Evolutionary conservation across 768 basidiomycete genomes (phyloP).

Genomic region (Boletus reticulatus): DNA sequence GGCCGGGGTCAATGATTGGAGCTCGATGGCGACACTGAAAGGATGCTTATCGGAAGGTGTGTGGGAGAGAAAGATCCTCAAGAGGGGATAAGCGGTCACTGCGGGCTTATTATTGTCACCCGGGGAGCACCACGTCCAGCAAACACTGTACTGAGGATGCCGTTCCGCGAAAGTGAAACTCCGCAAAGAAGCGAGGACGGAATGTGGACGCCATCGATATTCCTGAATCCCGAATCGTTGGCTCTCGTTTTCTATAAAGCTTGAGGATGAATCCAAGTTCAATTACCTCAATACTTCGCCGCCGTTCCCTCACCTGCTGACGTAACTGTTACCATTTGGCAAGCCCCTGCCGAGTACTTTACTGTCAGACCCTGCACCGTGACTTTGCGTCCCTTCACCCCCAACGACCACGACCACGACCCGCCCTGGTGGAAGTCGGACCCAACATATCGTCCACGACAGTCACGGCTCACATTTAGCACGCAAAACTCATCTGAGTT

Average conservation of each 20-base stretch:
- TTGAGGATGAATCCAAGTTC: too few species aligned
- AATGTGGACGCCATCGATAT: slow-evolving; percentile 3
- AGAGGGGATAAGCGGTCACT: slow-evolving; percentile 1
- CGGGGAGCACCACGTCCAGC: neutral
- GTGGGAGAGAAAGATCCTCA: neutral
- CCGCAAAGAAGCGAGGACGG: slow-evolving; percentile 15
- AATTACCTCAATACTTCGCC: too few species aligned
- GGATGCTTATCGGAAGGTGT: neutral
- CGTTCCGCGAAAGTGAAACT: slow-evolving; percentile 2
- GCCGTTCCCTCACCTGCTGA: slow-evolving; percentile 6
- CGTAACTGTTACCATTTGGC: slow-evolving; percentile 12
- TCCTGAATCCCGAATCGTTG: neutral
- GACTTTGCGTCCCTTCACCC: too few species aligned
- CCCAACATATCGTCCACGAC: neutral
- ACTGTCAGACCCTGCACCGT: too few species aligned
- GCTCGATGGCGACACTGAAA: neutral
- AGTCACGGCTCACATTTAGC: neutral
- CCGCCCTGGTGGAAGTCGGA: neutral
- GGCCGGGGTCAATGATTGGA: too few species aligned
- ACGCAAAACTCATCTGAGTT: neutral
- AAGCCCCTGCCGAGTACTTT: slow-evolving; percentile 2
- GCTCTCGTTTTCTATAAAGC: slow-evolving; percentile 10
- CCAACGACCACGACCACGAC: neutral
- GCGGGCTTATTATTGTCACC: neutral
- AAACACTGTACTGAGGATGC: neutral